Percentiles rank a stretch among this genome's conserved stretches.
These are phyloP conservation scores for Hypoxylon rickii DNA, from an alignment of 495 filamentous ascomycete species.

Conservation along the genomic window DNA sequence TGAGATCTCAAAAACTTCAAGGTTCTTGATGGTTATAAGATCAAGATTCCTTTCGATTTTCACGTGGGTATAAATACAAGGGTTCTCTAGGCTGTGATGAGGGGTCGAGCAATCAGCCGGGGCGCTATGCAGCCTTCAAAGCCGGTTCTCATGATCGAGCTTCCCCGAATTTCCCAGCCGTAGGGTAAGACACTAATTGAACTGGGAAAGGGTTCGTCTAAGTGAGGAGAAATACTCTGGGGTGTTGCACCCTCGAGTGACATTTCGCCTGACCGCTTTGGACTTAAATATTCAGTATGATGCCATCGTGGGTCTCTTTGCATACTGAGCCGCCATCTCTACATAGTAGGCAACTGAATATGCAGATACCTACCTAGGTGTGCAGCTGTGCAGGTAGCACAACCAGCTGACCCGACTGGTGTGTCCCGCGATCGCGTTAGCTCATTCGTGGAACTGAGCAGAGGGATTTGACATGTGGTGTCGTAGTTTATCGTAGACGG, in stretches of 20 bases:
- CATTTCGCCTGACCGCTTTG: constrained; percentile 31
- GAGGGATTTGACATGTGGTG: constrained; percentile 33
- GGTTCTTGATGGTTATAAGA: too few species aligned
- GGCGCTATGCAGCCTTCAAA: constrained; percentile 6
- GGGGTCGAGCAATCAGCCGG: constrained; percentile 23
- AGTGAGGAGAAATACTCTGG: constrained; percentile 22
- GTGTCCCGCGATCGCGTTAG: constrained; percentile 7
- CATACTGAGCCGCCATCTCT: constrained; percentile 27
- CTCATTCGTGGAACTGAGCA: constrained; percentile 20
- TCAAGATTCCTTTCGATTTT: constrained; percentile 8
- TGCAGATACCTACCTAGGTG: too few species aligned
- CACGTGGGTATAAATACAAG: constrained; percentile 21
- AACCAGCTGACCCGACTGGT: constrained; percentile 29
- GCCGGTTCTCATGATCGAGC: constrained; percentile 23
- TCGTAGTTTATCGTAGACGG: constrained; percentile 25
- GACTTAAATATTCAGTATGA: constrained; percentile 24
- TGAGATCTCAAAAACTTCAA: neutral
- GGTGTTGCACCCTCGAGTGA: constrained; percentile 35
- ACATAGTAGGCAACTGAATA: constrained; percentile 20
- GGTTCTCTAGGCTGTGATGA: constrained; percentile 12
- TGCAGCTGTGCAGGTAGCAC: too few species aligned
- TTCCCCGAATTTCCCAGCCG: constrained; percentile 18
- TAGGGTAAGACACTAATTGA: constrained; percentile 20
- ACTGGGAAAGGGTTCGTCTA: constrained; percentile 34
- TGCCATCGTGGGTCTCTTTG: constrained; percentile 34